Evolutionary conservation across 2,329 filamentous ascomycete genomes (phyloP).

Genomic region (Ceratocystis destructans): DNA sequence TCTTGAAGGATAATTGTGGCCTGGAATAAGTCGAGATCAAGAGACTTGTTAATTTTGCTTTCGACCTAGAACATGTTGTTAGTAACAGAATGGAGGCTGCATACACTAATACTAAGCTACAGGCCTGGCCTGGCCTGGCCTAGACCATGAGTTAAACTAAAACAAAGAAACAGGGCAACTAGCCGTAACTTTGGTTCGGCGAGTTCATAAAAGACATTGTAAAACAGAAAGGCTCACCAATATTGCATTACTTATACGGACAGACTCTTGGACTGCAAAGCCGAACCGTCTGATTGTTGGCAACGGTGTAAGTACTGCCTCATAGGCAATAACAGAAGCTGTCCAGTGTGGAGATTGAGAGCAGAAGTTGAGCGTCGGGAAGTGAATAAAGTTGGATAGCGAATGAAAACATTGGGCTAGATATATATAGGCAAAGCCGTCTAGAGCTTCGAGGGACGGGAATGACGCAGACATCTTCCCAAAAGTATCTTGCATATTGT

Average conservation of each 20-base stretch:
- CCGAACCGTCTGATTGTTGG: constrained; percentile 48
- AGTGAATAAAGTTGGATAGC: constrained; percentile 48
- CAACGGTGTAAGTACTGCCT: constrained; percentile 45
- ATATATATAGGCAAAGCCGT: constrained; percentile 48
- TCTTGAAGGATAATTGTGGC: constrained; percentile 37
- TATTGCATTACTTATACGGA: constrained; percentile 27
- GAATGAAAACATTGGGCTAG: constrained; percentile 43
- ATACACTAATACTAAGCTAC: too few relatives aligned
- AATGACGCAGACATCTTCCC: constrained; percentile 46
- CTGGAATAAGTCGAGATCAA: constrained; percentile 37
- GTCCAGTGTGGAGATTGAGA: constrained; percentile 45
- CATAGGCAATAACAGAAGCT: constrained; percentile 45
- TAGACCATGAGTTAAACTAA: background rate
- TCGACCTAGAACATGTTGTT: constrained; percentile 31
- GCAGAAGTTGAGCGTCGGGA: constrained; percentile 44
- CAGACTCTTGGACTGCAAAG: constrained; percentile 39
- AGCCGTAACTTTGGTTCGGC: background rate
- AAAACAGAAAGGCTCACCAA: constrained; percentile 22
- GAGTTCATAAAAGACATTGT: background rate
- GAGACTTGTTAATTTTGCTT: constrained; percentile 34
- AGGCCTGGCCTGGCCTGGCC: too few relatives aligned
- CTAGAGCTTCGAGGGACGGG: constrained; percentile 45
- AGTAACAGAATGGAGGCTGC: background rate
- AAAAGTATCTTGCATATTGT: constrained; percentile 36
- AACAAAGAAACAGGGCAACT: background rate